Percentiles rank a stretch among this genome's conserved stretches.
Evolutionary conservation across 106 monocot genomes (phyloP).

Genomic region (Acorus gramineus): DNA sequence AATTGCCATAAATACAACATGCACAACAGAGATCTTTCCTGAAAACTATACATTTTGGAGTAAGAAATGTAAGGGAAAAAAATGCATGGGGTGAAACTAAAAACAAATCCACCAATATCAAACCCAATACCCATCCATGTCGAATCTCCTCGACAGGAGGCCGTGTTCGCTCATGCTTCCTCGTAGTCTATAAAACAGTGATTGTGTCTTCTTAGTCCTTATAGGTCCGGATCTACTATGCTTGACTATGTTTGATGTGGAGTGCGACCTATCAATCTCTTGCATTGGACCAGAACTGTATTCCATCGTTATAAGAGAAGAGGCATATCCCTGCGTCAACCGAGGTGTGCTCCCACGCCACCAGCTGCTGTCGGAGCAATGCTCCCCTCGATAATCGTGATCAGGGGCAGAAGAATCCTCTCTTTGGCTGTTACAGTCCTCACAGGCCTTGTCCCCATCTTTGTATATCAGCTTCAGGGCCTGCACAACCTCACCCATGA

Average conservation of each 20-base stretch:
- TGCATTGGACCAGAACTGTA: conserved; percentile 59
- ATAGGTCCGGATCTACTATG: conserved; percentile 79
- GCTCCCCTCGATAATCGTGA: conserved; percentile 30
- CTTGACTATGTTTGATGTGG: no score
- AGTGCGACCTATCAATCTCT: conserved; percentile 29
- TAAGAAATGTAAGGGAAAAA: no score
- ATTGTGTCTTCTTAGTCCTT: conserved; percentile 32
- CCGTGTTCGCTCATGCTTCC: conserved; percentile 79
- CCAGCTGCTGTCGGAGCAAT: conserved; percentile 36
- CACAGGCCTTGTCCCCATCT: conserved; percentile 37
- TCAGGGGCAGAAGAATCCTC: conserved; percentile 34
- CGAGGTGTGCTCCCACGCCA: conserved; percentile 26
- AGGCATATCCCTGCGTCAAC: conserved; percentile 25
- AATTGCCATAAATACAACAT: no score
- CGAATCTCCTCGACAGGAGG: conserved; percentile 20
- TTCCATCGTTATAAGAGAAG: conserved; percentile 70
- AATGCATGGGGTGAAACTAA: no score
- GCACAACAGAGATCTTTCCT: no score
- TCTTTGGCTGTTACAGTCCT: conserved; percentile 39
- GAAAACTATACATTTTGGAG: no score
- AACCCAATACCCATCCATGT: conserved; percentile 9
- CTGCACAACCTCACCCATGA: conserved; percentile 98
- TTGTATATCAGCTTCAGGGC: conserved; percentile 74
- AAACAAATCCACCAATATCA: no score
- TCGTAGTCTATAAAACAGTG: conserved; percentile 39